phyloP scores from a whole-genome alignment of 768 basidiomycete species.

The Glaciozyma martinii region DNA sequence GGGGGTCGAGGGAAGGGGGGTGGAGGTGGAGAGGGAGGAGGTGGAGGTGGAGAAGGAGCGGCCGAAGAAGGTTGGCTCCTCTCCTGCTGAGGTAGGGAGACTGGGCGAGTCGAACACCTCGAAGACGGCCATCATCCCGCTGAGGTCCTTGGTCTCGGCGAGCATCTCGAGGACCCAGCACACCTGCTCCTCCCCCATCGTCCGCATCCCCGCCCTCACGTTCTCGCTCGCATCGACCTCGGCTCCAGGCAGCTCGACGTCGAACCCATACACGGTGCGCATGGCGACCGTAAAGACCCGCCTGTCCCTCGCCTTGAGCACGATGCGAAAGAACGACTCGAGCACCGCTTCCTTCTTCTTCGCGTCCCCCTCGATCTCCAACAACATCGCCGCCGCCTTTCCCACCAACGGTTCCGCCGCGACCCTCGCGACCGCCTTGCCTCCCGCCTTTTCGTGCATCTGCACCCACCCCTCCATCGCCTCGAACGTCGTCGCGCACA shows the following conservation, averaged over 20 bases:
- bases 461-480: constrained; percentile 23
- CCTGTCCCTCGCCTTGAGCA: constrained; percentile 14
- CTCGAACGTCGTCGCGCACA: constrained; percentile 5
- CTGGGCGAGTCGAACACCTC: constrained; percentile 19
- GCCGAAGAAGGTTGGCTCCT: constrained; percentile 24
- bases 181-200: constrained; percentile 12
- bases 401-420: constrained; percentile 18
- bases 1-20: constrained; percentile 17
- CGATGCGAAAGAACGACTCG: constrained; percentile 11
- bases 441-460: constrained; percentile 16
- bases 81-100: not conserved
- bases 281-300: constrained; percentile 12
- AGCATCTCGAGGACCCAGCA: constrained; percentile 19
- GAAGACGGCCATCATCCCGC: constrained; percentile 17
- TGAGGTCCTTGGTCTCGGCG: constrained; percentile 17
- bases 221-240: not conserved
- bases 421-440: constrained; percentile 8
- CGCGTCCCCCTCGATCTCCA: not conserved
- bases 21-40: not conserved
- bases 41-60: constrained; percentile 9
- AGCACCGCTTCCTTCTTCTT: not conserved
- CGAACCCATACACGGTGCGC: constrained; percentile 20
- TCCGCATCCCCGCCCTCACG: not conserved
- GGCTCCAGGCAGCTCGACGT: constrained; percentile 20
- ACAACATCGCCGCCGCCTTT: constrained; percentile 10